A percentile compares a stretch with the other conserved stretches of the same genome.
Conservation (phyloP, 2,329 filamentous ascomycete genomes). For the Scedosporium dehoogii region DNA sequence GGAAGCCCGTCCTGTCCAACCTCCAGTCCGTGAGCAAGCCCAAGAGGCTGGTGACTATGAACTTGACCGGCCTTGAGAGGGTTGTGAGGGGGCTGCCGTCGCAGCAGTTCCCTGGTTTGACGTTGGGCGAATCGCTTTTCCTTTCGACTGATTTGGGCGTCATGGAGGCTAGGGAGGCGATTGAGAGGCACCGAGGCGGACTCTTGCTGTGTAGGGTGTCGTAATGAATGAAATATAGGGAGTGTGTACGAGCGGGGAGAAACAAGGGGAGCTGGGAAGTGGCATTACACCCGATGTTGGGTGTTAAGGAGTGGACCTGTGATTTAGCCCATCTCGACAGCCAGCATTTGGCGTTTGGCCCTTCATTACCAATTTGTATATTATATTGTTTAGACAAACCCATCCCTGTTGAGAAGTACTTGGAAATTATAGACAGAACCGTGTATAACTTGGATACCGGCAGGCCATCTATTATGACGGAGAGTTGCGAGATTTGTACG, state of each 20-base stretch:
- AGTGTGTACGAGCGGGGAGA: neutral
- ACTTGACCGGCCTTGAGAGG: constrained; percentile 48
- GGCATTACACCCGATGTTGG: neutral
- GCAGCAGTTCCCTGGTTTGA: constrained; percentile 59
- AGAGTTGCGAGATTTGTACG: neutral
- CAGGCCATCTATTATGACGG: neutral
- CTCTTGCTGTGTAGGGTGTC: constrained; percentile 63
- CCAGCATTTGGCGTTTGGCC: neutral
- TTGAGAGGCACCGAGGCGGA: constrained; percentile 73
- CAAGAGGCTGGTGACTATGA: constrained; percentile 59
- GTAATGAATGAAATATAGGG: constrained; percentile 16
- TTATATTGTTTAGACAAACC: neutral
- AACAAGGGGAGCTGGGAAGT: neutral
- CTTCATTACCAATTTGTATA: neutral
- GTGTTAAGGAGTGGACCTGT: neutral
- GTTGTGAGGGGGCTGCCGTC: constrained; percentile 60
- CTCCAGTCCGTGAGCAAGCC: constrained; percentile 63
- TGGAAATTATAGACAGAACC: neutral
- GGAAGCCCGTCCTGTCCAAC: constrained; percentile 63
- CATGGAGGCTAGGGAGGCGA: constrained; percentile 71
- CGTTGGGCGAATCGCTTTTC: constrained; percentile 74
- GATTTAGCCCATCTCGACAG: neutral
- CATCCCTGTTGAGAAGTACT: neutral
- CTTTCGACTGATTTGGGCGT: constrained; percentile 68
- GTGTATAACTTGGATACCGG: neutral